Base-by-base conservation (phyloP, 2,329 filamentous ascomycete genomes). In the Cordyceps javanica region DNA sequence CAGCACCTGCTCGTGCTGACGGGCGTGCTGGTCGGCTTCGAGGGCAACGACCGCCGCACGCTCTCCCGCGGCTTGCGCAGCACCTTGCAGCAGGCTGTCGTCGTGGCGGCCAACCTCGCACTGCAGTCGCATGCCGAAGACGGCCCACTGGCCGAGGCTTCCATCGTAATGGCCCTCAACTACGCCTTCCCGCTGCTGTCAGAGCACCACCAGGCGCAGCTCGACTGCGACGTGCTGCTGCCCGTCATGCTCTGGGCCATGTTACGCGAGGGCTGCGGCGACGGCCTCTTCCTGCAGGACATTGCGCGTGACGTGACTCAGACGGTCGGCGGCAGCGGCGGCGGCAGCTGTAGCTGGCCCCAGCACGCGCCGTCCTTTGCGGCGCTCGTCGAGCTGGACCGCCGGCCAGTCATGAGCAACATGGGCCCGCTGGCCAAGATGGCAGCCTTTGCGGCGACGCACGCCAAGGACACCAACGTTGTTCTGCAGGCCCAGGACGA, bases 1-100 rank as follows among this genome's bases (percentile, higher is more conserved):
- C 87, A 91, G 70, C 91, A 96, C 70, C 72, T 91, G 30, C 76
- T 96, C n/a, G 81, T 92, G 5, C 80, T 96, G 9, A 86, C 86
- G 0, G 92, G 91, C 3, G 75, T 96, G 23, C 72, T 96, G 59
- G 81, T 93, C 67, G 91, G 90, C 9, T 87, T 92, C 67, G 87
- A 89, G 62, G 77, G 80, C 16, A 78, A 82, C 60, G 81, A 86
- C 41, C 74, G 84, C 46, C 79, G 81, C 59, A 82, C 83, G n/a
- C 71, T 91, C n/a, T 82, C 86, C 5, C 73, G 77, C 32, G 72
- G 78, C 52, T 77, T 93, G 69, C 80, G 86, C 46, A 80, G 76
- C 34, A 90, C 83, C 42, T 75, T 96, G 0, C 88, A 93, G 67
- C 77, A 79, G 19, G 89, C 89, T 2, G 80, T 96, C 34, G 85